Base-by-base conservation (phyloP, 768 basidiomycete species). In the Mycena venus region DNA sequence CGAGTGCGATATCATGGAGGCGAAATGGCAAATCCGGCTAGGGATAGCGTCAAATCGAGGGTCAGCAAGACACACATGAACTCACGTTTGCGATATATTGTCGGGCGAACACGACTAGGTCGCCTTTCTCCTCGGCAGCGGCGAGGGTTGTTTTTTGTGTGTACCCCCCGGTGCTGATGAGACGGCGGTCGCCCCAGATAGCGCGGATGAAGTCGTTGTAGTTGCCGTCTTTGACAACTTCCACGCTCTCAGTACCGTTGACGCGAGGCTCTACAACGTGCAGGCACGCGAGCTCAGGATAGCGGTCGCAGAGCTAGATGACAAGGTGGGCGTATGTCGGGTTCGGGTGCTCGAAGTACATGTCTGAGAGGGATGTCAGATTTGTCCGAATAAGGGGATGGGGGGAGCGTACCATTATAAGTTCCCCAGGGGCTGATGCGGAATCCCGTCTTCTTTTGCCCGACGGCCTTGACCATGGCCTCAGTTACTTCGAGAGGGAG, bases 291-390 rank as follows among this genome's bases (percentile, higher is more conserved):
- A 58, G 21, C 19, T 58, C 55, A 2, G 55, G 55, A 19, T 58
- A 34, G 32, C 55, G 55, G 31, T 58, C 55, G 32, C 55, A 31
- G 31, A 58, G 31, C 55, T 86, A 80, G 74, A 88, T 85, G 38
- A 86, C 84, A 19, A 91, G 74, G 80, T 89, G 85, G 0, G 79
- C 63, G 82, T 86, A 90, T 4, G 84, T 85, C 3, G 88, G 86
- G 11, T 81, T 76, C 0, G 87, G 88, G 65, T 89, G 84, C 1
- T 72, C 68, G 84, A 86, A 86, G 17, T 81, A 76, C 85, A 88
- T 85, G 53, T 80, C 82, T 82, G 60, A 82, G 49, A 51, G 10
- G 23, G 5, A 25, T 27, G n/a, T 51, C 49, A 51, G 23, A 2
- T 9, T 27, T 2, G 6, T 27, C 9, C 6, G 6, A 36, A 12